Conservation (phyloP, 2,329 filamentous ascomycete species). For the Apiospora rasikravindrae region DNA sequence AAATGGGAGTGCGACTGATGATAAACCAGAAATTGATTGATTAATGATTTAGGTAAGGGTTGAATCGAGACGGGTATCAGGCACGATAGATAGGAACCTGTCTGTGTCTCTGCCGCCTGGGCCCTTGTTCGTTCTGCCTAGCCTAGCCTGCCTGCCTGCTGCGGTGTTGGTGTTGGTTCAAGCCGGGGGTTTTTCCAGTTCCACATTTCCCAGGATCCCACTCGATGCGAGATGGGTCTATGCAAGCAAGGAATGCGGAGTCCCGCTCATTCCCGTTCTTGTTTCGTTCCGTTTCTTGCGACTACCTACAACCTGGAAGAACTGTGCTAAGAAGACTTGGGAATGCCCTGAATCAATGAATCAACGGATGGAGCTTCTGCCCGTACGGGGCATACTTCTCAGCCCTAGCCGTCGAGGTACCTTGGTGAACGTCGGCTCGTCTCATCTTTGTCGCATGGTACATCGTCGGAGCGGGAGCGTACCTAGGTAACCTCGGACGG, state of each 20-base stretch:
- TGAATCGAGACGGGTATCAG: not conserved
- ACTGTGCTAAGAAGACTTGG: not conserved
- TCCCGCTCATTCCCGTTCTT: constrained; percentile 7
- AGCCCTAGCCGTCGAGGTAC: constrained; percentile 11
- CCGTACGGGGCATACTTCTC: not conserved
- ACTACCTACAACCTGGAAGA: not conserved
- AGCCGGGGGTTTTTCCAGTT: constrained; percentile 10
- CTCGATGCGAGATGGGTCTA: not conserved
- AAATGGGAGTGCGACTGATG: not conserved
- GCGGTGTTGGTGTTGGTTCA: not conserved
- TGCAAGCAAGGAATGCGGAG: constrained; percentile 12
- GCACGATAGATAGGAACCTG: constrained; percentile 3
- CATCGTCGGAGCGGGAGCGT: not conserved
- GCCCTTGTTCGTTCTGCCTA: not conserved
- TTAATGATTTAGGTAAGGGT: not conserved
- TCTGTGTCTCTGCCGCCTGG: not conserved
- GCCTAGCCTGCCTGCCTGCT: not conserved
- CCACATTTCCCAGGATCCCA: constrained; percentile 10
- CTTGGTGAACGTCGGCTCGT: not conserved
- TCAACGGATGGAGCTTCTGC: not conserved
- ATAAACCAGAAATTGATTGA: not conserved
- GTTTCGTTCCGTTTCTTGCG: constrained; percentile 8
- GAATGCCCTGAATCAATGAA: not conserved
- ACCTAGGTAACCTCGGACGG: not conserved
- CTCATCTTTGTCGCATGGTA: not conserved